A percentile compares a stretch with the other conserved stretches of the same genome.
phyloP scores from a whole-genome alignment of 345 rosid genomes.

The Odontarrhena argentea region DNA sequence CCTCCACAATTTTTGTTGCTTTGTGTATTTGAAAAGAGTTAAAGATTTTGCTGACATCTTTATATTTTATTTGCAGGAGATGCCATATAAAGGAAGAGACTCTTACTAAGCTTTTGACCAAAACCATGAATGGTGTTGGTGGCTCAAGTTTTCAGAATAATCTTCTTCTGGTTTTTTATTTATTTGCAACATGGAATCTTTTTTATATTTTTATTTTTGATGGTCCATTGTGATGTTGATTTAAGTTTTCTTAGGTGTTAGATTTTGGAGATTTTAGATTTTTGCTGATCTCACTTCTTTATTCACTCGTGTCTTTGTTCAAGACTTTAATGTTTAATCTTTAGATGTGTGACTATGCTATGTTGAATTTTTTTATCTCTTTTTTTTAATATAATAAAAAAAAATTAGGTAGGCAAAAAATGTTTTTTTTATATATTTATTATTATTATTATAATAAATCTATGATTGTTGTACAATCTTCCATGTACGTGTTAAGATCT shows the following conservation, averaged over 20 bases:
- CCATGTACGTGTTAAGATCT: slow-evolving; percentile 23
- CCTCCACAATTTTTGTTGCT: background rate
- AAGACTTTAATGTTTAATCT: slow-evolving; percentile 22
- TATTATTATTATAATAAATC: background rate
- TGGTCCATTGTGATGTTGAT: slow-evolving; percentile 28
- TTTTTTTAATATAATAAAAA: background rate
- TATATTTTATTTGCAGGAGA: slow-evolving; percentile 29
- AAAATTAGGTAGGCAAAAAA: slow-evolving; percentile 28
- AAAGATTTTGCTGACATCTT: slow-evolving; percentile 5
- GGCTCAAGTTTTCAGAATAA: slow-evolving; percentile 16
- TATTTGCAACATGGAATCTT: slow-evolving; percentile 24
- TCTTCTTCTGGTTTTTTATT: slow-evolving; percentile 16
- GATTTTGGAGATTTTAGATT: slow-evolving; percentile 25
- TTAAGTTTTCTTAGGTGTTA: slow-evolving; percentile 11
- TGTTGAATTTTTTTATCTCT: background rate
- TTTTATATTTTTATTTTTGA: background rate
- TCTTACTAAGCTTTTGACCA: slow-evolving; percentile 38
- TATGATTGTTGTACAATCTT: slow-evolving; percentile 29
- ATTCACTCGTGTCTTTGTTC: slow-evolving; percentile 25
- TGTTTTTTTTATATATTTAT: background rate
- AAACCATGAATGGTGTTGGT: slow-evolving; percentile 29
- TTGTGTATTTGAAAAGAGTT: background rate
- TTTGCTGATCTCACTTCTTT: slow-evolving; percentile 32
- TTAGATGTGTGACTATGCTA: slow-evolving; percentile 20
- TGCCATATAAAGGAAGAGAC: slow-evolving; percentile 43